phyloP scores from a whole-genome alignment of 2,329 filamentous ascomycete genomes.

The Septoria petroselini region DNA sequence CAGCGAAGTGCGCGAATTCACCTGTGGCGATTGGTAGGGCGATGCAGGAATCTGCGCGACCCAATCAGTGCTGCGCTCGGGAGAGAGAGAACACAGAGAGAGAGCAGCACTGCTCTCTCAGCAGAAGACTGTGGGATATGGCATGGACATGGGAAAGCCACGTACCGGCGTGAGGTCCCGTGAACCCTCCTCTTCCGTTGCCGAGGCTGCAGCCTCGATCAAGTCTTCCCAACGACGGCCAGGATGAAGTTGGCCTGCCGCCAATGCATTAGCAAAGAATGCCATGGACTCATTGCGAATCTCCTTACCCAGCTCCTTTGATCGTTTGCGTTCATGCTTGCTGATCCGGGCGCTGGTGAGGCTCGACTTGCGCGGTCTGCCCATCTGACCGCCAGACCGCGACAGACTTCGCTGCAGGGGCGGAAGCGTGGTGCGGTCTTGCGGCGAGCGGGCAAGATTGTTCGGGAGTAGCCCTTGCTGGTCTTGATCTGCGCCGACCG shows the following conservation, averaged over 20 bases:
- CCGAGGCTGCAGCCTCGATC: conserved; percentile 89
- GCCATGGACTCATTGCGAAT: conserved; percentile 73
- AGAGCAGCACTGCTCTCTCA: conserved; percentile 1
- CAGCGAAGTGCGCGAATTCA: conserved; percentile 58
- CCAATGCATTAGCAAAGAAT: conserved; percentile 79
- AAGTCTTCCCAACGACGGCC: conserved; percentile 95
- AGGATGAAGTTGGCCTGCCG: conserved; percentile 61
- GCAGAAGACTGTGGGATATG: conserved; percentile 8
- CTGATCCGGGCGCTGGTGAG: conserved; percentile 72
- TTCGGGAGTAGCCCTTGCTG: conserved; percentile 74
- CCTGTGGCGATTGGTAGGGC: conserved; percentile 52
- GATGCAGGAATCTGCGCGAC: conserved; percentile 45
- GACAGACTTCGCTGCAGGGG: conserved; percentile 69
- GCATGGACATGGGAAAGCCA: conserved; percentile 30
- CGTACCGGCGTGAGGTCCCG: conserved; percentile 81
- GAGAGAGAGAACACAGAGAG: conserved; percentile 4
- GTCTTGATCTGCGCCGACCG: conserved; percentile 55
- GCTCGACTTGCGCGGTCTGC: conserved; percentile 78
- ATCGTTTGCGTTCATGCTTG: conserved; percentile 78
- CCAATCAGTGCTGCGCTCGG: conserved; percentile 12
- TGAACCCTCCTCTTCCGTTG: conserved; percentile 83
- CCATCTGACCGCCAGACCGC: conserved; percentile 54
- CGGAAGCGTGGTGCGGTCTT: conserved; percentile 80
- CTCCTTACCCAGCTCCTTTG: conserved; percentile 71
- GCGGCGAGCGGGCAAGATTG: conserved; percentile 75